phyloP scores from a whole-genome alignment of 257 asterid species.

The Lavandula angustifolia region DNA sequence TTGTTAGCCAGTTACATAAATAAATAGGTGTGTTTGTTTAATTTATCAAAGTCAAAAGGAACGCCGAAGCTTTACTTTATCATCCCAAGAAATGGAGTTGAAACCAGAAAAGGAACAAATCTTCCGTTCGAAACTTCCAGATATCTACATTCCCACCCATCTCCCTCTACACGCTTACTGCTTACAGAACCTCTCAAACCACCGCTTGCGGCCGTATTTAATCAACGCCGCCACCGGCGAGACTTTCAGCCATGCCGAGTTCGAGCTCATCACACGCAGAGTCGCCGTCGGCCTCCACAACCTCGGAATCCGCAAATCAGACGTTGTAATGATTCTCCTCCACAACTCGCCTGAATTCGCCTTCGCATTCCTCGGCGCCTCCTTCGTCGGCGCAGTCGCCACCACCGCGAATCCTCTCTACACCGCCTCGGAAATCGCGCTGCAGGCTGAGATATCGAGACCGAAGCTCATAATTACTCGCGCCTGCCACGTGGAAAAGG shows the following conservation, averaged over 20 bases:
- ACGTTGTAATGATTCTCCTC: constrained; percentile 56
- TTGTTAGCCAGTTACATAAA: no score
- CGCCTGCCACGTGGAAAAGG: constrained; percentile 42
- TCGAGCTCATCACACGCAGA: constrained; percentile 44
- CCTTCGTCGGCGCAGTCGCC: constrained; percentile 46
- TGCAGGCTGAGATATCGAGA: constrained; percentile 40
- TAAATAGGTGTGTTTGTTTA: no score
- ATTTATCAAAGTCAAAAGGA: no score
- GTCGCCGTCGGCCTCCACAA: constrained; percentile 49
- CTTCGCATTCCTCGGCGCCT: constrained; percentile 48
- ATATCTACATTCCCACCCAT: constrained; percentile 51
- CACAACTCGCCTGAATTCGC: constrained; percentile 62
- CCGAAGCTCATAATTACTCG: constrained; percentile 56
- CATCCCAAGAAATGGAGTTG: constrained; percentile 26
- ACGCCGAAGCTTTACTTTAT: no score
- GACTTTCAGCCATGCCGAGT: constrained; percentile 44
- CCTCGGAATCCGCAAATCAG: constrained; percentile 45
- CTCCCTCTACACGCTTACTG: constrained; percentile 51
- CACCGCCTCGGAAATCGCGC: constrained; percentile 42
- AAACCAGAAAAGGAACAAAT: constrained; percentile 36
- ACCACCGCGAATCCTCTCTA: constrained; percentile 56
- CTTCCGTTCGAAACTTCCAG: constrained; percentile 55
- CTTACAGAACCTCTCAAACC: constrained; percentile 46
- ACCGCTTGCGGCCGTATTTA: constrained; percentile 44
- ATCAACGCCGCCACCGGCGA: constrained; percentile 47